Conservation (phyloP, 1,284 basidiomycete genomes). For the Wallemia mellicola region DNA sequence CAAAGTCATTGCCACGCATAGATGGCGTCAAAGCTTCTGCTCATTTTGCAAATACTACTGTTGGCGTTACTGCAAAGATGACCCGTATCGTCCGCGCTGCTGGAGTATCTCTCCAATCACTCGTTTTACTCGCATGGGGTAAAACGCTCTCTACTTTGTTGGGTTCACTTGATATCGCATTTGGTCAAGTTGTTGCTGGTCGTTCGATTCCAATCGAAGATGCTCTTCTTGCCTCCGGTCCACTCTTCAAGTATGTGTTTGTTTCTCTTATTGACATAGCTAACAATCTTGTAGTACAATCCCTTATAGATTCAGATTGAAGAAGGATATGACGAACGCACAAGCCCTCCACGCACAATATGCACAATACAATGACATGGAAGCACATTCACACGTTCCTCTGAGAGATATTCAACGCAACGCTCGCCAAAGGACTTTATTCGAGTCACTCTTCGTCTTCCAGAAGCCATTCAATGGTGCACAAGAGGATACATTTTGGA, state of each 20-base stretch:
- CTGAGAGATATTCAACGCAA: background rate
- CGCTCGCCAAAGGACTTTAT: background rate
- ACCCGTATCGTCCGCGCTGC: background rate
- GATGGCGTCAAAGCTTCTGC: background rate
- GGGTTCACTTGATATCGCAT: background rate
- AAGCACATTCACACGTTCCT: background rate
- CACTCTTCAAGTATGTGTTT: background rate
- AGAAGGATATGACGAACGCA: background rate
- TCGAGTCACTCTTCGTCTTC: background rate
- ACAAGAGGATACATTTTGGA: background rate
- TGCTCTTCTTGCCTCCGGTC: background rate
- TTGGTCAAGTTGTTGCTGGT: background rate
- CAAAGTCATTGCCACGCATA: background rate
- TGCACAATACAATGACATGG: background rate
- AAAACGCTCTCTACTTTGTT: background rate
- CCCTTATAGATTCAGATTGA: background rate
- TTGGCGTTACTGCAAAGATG: background rate
- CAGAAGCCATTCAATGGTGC: background rate
- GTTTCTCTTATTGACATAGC: no score
- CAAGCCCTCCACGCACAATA: background rate
- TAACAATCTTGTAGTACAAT: background rate
- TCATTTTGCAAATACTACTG: background rate
- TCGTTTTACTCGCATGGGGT: background rate
- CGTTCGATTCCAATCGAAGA: background rate
- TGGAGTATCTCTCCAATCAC: background rate